Percentiles rank a stretch among this genome's conserved stretches.
Conservation (phyloP, 2,329 filamentous ascomycete genomes). For the Microcyclospora tardicrescens region DNA sequence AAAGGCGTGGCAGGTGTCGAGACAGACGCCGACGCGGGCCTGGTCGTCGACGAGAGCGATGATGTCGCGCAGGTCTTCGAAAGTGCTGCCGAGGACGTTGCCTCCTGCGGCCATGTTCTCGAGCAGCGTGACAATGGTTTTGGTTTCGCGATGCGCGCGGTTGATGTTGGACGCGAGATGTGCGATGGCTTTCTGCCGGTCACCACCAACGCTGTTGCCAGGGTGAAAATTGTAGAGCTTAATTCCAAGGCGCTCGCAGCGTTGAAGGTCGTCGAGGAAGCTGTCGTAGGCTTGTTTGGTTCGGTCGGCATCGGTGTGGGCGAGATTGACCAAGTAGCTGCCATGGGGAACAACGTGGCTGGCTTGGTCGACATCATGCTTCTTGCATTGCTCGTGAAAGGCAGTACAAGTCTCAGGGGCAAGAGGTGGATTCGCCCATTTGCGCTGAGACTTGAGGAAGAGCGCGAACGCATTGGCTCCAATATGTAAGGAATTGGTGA, state of each 20-base stretch:
- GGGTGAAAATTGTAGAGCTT: constrained; percentile 97
- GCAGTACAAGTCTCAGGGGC: constrained; percentile 51
- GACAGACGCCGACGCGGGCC: constrained; percentile 74
- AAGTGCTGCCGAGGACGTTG: constrained; percentile 73
- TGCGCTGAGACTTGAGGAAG: constrained; percentile 91
- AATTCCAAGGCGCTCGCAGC: constrained; percentile 79
- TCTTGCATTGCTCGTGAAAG: constrained; percentile 56
- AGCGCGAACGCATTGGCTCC: constrained; percentile 85
- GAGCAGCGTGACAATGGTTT: constrained; percentile 70
- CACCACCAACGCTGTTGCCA: constrained; percentile 53
- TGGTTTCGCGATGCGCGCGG: constrained; percentile 55
- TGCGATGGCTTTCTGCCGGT: constrained; percentile 55
- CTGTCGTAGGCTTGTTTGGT: constrained; percentile 72
- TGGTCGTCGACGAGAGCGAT: constrained; percentile 72
- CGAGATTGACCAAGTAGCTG: constrained; percentile 92
- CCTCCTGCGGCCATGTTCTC: constrained; percentile 93
- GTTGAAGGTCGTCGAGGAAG: constrained; percentile 76
- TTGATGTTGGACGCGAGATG: constrained; percentile 77
- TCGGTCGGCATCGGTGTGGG: constrained; percentile 66
- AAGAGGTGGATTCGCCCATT: constrained; percentile 78
- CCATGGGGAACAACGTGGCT: constrained; percentile 80
- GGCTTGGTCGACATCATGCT: constrained; percentile 57
- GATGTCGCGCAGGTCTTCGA: constrained; percentile 76
- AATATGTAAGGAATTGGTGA: constrained; percentile 35
- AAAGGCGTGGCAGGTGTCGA: constrained; percentile 95